Evolutionary conservation across 2,329 filamentous ascomycete species (phyloP).

Genomic region (Aspergillus sp.): DNA sequence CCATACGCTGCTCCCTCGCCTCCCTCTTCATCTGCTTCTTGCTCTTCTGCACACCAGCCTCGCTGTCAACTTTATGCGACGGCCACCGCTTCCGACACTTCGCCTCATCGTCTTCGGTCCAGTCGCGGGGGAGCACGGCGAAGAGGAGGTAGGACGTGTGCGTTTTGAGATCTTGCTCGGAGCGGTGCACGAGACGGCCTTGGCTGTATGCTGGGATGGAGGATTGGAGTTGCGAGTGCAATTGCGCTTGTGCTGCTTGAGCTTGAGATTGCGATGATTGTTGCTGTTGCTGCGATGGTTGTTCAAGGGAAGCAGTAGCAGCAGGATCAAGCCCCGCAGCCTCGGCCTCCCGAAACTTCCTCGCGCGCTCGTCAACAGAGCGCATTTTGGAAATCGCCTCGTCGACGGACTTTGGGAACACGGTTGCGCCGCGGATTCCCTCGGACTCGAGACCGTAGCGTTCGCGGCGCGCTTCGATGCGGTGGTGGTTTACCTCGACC

Average conservation of each 20-base stretch:
- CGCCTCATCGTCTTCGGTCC: constrained; percentile 75
- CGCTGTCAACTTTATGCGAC: constrained; percentile 43
- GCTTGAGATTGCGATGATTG: constrained; percentile 18
- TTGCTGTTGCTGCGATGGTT: constrained; percentile 7
- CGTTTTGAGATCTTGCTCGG: constrained; percentile 84
- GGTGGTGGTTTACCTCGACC: constrained; percentile 77
- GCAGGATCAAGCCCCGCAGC: constrained; percentile 7
- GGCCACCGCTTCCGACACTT: constrained; percentile 59
- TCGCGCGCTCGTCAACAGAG: constrained; percentile 63
- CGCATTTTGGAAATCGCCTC: constrained; percentile 70
- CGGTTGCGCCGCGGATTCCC: constrained; percentile 58
- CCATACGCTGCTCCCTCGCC: constrained; percentile 41
- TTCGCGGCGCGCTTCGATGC: constrained; percentile 75
- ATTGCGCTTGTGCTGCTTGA: constrained; percentile 21
- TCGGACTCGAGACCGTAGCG: constrained; percentile 67
- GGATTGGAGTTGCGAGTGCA: background rate
- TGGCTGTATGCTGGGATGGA: constrained; percentile 59
- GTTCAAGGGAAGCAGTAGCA: background rate
- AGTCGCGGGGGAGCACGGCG: constrained; percentile 77
- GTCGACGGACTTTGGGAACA: constrained; percentile 60
- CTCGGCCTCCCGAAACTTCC: constrained; percentile 52
- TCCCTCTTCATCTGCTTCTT: constrained; percentile 34
- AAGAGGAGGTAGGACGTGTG: constrained; percentile 98
- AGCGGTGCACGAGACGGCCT: constrained; percentile 69
- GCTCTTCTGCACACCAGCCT: constrained; percentile 23